These are phyloP conservation scores for Paramyrothecium roridum DNA, from an alignment of 2,329 filamentous ascomycete genomes.

Conservation along the genomic window DNA sequence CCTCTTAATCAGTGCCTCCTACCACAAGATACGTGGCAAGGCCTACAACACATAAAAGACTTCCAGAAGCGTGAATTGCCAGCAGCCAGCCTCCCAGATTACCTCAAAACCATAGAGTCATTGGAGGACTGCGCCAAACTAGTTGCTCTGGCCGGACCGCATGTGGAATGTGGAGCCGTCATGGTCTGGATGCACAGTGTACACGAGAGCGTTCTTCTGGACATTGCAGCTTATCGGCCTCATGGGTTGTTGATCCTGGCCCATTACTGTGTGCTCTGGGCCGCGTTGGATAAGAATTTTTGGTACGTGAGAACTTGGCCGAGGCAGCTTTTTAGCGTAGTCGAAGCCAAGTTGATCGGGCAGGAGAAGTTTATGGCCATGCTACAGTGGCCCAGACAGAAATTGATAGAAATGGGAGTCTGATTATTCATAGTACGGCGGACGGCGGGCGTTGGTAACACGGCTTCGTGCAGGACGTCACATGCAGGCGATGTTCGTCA, in stretches of 20 bases:
- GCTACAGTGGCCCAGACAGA: constrained; percentile 18
- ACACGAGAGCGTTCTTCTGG: constrained; percentile 19
- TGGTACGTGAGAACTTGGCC: constrained; percentile 24
- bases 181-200: constrained; percentile 21
- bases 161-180: constrained; percentile 16
- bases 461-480: too few relatives aligned
- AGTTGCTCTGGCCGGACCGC: constrained; percentile 14
- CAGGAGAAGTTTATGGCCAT: constrained; percentile 13
- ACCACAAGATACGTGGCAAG: constrained; percentile 16
- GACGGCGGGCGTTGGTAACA: too few relatives aligned
- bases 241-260: constrained; percentile 22
- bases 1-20: constrained; percentile 13
- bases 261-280: constrained; percentile 18
- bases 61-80: constrained; percentile 18
- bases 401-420: not conserved
- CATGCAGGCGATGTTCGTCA: too few relatives aligned
- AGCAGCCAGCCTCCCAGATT: constrained; percentile 11
- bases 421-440: not conserved
- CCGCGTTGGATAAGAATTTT: constrained; percentile 17
- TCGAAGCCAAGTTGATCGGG: constrained; percentile 13
- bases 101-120: constrained; percentile 11
- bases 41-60: constrained; percentile 12
- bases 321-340: constrained; percentile 11
- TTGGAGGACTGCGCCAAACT: constrained; percentile 14
- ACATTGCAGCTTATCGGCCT: constrained; percentile 16